A percentile compares a stretch with the other conserved stretches of the same genome.
These are phyloP conservation scores for Crataegus laevigata DNA, from an alignment of 306 rosid species.

Conservation along the genomic window DNA sequence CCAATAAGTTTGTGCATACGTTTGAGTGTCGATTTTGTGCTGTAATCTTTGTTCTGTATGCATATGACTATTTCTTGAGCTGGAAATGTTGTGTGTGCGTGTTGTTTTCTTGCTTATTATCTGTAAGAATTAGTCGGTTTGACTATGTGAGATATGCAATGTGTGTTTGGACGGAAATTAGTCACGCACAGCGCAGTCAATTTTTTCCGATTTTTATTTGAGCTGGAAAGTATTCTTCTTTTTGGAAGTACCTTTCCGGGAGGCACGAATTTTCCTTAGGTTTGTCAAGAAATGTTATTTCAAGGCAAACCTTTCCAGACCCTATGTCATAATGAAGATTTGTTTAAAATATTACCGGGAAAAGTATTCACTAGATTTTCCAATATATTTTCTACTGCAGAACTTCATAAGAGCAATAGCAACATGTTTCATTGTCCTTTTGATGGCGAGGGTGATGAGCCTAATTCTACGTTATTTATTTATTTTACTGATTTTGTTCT, in stretches of 20 bases:
- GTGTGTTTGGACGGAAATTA: background rate
- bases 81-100: background rate
- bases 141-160: background rate
- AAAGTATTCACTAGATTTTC: background rate
- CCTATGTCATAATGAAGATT: background rate
- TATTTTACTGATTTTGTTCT: constrained; percentile 12
- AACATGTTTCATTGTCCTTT: background rate
- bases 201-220: background rate
- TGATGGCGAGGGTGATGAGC: background rate
- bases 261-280: background rate
- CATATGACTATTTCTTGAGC: background rate
- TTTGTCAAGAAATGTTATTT: background rate
- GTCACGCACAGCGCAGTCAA: background rate
- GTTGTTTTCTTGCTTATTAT: background rate
- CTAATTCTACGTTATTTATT: background rate
- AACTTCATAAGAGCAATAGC: background rate
- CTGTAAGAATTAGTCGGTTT: background rate
- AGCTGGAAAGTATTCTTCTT: background rate
- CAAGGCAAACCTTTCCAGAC: background rate
- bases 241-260: background rate
- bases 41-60: background rate
- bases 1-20: background rate
- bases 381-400: background rate
- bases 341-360: background rate
- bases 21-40: background rate